These are phyloP conservation scores for Cercospora sp. DNA, from an alignment of 2,329 filamentous ascomycete species.

Conservation along the genomic window DNA sequence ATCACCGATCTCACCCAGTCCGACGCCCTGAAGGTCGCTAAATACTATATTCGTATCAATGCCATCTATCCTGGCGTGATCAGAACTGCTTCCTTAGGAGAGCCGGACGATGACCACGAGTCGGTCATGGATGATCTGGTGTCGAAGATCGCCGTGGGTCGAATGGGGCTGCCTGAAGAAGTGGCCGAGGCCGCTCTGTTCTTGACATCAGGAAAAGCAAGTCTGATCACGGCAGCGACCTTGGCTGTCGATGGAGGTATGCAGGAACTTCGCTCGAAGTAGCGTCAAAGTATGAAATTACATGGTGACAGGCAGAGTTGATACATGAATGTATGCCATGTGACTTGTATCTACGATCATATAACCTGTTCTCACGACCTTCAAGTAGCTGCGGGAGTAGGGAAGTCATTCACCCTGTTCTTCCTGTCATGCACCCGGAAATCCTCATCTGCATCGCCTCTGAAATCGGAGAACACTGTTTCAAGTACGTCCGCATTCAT, in stretches of 20 bases:
- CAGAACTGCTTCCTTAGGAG: background rate
- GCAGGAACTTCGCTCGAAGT: background rate
- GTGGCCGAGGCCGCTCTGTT: background rate
- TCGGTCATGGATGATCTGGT: background rate
- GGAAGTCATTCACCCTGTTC: background rate
- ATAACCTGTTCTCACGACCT: background rate
- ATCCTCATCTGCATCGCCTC: background rate
- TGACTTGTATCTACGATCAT: background rate
- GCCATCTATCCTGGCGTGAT: background rate
- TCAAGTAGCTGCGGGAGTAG: background rate
- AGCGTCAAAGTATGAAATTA: background rate
- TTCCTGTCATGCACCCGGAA: background rate
- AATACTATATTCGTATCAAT: background rate
- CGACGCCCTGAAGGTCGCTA: background rate
- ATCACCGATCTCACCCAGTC: background rate
- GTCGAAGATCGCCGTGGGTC: background rate
- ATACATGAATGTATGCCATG: background rate
- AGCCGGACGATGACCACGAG: background rate
- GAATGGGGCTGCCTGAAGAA: background rate
- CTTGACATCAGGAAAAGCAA: background rate
- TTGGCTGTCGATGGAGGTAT: background rate
- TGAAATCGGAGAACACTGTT: conserved; percentile 10
- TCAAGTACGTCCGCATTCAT: conserved; percentile 9
- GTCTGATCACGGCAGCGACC: background rate
- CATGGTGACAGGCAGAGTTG: background rate